These are phyloP conservation scores for Fraxinus quadrangulata DNA, from an alignment of 257 asterid species.

Conservation along the genomic window DNA sequence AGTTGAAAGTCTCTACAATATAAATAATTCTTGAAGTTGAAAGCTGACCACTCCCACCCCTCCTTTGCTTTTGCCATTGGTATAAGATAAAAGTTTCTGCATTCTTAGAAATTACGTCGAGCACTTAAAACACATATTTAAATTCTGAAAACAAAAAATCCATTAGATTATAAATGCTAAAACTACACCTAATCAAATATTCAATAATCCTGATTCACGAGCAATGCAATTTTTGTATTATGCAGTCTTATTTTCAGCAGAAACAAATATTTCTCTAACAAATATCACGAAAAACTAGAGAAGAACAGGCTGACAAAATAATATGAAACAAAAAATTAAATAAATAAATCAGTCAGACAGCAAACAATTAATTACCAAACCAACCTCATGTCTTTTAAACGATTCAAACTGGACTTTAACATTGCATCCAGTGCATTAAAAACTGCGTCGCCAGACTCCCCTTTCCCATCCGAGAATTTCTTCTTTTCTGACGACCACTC, in stretches of 20 bases:
- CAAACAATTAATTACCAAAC: constrained; percentile 23
- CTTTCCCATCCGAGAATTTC: constrained; percentile 48
- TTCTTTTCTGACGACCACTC: constrained; percentile 27
- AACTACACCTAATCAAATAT: background rate
- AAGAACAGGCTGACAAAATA: background rate
- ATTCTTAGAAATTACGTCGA: background rate
- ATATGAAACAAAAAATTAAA: background rate
- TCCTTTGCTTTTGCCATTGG: background rate
- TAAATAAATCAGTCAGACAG: background rate
- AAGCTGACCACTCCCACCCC: background rate
- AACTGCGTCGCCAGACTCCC: constrained; percentile 53
- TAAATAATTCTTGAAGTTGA: background rate
- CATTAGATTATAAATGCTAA: background rate
- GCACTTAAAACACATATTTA: background rate
- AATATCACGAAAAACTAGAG: background rate
- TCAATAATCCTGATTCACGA: background rate
- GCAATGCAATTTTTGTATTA: background rate
- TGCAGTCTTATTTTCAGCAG: background rate
- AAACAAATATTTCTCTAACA: background rate
- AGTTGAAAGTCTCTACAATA: background rate
- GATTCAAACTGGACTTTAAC: constrained; percentile 74
- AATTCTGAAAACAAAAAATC: background rate
- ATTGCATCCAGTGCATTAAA: constrained; percentile 71
- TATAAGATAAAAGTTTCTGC: background rate
- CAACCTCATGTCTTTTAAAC: constrained; percentile 75